A percentile compares a stretch with the other conserved stretches of the same genome.
Conservation (phyloP, 2,329 filamentous ascomycete genomes). For the Fusarium nisikadoi region DNA sequence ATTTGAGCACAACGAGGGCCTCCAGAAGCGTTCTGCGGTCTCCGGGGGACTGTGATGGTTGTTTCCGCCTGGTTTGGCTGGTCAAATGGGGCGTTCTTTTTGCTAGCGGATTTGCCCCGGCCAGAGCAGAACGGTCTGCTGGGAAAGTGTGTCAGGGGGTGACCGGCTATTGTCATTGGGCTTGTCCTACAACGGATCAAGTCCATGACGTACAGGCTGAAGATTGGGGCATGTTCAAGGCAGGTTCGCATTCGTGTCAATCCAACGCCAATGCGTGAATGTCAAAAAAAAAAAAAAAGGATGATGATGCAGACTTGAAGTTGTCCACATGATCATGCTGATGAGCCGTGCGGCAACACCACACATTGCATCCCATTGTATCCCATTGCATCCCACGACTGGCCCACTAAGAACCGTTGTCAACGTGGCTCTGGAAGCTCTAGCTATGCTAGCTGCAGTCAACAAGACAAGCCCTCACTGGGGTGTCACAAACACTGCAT, state of each 20-base stretch:
- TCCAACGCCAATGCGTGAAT: not conserved
- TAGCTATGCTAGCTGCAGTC: slow-evolving; percentile 1
- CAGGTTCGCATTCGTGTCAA: not conserved
- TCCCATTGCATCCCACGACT: not conserved
- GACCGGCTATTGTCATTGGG: slow-evolving; percentile 22
- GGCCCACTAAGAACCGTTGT: slow-evolving; percentile 30
- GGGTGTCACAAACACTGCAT: slow-evolving; percentile 23
- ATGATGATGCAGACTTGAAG: not conserved
- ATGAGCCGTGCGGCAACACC: slow-evolving; percentile 13
- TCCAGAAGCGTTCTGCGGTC: slow-evolving; percentile 29
- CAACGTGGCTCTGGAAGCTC: slow-evolving; percentile 32
- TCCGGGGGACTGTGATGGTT: slow-evolving; percentile 17
- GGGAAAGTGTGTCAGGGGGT: slow-evolving; percentile 27
- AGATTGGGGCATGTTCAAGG: not conserved
- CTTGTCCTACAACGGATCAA: slow-evolving; percentile 12
- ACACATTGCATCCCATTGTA: not conserved
- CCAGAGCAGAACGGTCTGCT: slow-evolving; percentile 16
- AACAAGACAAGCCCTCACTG: slow-evolving; percentile 19
- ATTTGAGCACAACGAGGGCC: slow-evolving; percentile 16
- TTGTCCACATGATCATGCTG: slow-evolving; percentile 19
- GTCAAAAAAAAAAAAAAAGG: not conserved
- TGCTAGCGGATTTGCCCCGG: slow-evolving; percentile 20
- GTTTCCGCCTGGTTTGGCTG: slow-evolving; percentile 34
- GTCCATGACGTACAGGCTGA: slow-evolving; percentile 29
- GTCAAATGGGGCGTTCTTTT: slow-evolving; percentile 23